Conservation (phyloP, 768 basidiomycete species). For the Russula earlei region DNA sequence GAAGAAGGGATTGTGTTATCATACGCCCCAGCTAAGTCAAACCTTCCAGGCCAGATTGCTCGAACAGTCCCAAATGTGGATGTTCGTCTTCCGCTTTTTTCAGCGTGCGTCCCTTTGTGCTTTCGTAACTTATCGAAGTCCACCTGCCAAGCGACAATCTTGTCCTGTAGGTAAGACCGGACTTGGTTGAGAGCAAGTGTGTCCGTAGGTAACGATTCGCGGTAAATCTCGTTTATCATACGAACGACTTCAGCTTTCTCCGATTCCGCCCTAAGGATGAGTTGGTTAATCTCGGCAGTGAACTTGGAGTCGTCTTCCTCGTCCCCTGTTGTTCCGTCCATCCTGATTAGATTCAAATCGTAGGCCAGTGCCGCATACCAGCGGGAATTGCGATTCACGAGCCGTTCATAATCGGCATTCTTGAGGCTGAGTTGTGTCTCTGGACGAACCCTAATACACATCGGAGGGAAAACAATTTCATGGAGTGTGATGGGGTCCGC, state of each 20-base stretch:
- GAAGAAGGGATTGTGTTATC: constrained; percentile 51
- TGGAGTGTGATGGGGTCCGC: constrained; percentile 74
- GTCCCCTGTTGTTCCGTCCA: constrained; percentile 73
- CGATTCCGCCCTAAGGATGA: constrained; percentile 64
- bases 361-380: constrained; percentile 74
- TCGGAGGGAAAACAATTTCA: constrained; percentile 84
- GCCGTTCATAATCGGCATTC: constrained; percentile 77
- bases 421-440: constrained; percentile 85
- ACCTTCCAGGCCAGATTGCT: constrained; percentile 60
- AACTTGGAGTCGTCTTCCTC: constrained; percentile 59
- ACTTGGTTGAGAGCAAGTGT: constrained; percentile 83
- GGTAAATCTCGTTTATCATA: constrained; percentile 72
- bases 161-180: constrained; percentile 80
- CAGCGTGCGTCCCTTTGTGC: constrained; percentile 43
- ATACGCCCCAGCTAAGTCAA: constrained; percentile 44
- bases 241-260: constrained; percentile 65
- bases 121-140: constrained; percentile 84
- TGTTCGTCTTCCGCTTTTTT: constrained; percentile 40
- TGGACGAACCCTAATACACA: constrained; percentile 74
- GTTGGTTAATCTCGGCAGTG: constrained; percentile 48
- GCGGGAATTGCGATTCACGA: constrained; percentile 57
- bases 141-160: constrained; percentile 93
- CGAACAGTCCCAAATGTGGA: constrained; percentile 61
- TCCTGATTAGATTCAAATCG: constrained; percentile 66
- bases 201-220: constrained; percentile 70